phyloP scores from a whole-genome alignment of 768 basidiomycete genomes.

The Kwoniella dendrophila region DNA sequence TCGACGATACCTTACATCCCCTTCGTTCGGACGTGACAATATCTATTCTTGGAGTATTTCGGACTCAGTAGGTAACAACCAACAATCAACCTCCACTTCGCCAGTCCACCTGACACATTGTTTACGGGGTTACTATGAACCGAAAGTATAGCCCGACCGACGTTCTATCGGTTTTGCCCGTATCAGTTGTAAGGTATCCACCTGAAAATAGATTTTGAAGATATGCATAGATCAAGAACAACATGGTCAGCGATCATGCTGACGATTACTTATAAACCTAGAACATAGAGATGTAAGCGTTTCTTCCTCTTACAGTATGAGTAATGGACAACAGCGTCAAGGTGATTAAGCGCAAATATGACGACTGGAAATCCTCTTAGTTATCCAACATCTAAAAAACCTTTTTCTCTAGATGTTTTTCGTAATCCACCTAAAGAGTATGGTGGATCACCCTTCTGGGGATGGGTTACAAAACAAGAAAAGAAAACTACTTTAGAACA shows the following conservation, averaged over 20 bases:
- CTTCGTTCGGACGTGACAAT: no score
- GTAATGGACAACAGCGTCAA: not conserved
- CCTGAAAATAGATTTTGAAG: no score
- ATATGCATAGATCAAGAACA: not conserved
- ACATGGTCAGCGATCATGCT: not conserved
- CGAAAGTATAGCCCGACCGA: not conserved
- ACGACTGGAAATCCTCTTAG: constrained; percentile 28
- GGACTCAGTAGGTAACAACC: no score
- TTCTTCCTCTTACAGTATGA: not conserved
- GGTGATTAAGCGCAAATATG: not conserved
- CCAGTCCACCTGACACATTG: no score
- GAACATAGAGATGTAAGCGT: not conserved
- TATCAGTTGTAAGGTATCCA: no score
- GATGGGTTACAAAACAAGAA: constrained; percentile 38
- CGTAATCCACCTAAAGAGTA: constrained; percentile 35
- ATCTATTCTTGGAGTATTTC: no score
- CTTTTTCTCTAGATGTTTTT: constrained; percentile 30
- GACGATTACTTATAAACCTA: no score
- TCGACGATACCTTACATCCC: no score
- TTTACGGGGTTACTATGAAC: not conserved
- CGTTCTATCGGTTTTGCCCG: no score
- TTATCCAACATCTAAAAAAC: constrained; percentile 32
- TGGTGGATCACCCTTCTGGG: constrained; percentile 42
- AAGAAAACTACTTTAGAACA: constrained; percentile 20
- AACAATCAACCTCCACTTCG: not conserved